Conservation (phyloP, 1,139 yeast genomes). For the Suhomyces kunorum region DNA sequence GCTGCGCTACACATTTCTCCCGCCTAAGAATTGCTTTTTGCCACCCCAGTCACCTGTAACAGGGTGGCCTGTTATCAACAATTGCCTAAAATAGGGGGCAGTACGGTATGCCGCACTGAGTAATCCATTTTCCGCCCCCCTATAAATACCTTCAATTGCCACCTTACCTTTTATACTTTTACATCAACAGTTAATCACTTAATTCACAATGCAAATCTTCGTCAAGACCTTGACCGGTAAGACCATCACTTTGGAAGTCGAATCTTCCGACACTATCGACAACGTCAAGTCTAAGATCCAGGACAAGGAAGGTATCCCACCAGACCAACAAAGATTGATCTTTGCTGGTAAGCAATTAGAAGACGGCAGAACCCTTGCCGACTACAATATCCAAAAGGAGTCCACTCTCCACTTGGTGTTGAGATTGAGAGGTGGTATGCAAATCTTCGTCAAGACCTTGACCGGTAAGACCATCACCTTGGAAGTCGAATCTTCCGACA, state of each 20-base stretch:
- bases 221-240: constrained; percentile 67
- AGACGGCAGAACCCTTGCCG: constrained; percentile 67
- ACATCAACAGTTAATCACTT: background rate
- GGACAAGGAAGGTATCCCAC: constrained; percentile 56
- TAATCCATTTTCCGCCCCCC: constrained; percentile 7
- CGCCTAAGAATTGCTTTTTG: constrained; percentile 10
- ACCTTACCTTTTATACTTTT: constrained; percentile 6
- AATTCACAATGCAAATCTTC: constrained; percentile 30
- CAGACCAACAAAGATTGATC: constrained; percentile 57
- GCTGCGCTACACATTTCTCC: constrained; percentile 4
- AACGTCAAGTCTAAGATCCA: constrained; percentile 58
- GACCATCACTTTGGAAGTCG: constrained; percentile 70
- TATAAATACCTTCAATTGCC: constrained; percentile 18
- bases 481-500: constrained; percentile 93
- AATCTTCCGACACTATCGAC: constrained; percentile 72
- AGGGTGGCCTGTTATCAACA: constrained; percentile 13
- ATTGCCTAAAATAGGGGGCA: constrained; percentile 15
- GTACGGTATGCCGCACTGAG: constrained; percentile 12
- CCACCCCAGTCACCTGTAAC: constrained; percentile 13
- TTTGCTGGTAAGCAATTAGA: constrained; percentile 64
- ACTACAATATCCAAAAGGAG: constrained; percentile 66
- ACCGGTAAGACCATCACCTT: constrained; percentile 91
- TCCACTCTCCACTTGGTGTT: constrained; percentile 46
- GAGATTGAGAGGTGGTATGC: constrained; percentile 33
- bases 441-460: constrained; percentile 71